Conservation (phyloP, 2,329 filamentous ascomycete genomes). For the Beauveria brongniartii region DNA sequence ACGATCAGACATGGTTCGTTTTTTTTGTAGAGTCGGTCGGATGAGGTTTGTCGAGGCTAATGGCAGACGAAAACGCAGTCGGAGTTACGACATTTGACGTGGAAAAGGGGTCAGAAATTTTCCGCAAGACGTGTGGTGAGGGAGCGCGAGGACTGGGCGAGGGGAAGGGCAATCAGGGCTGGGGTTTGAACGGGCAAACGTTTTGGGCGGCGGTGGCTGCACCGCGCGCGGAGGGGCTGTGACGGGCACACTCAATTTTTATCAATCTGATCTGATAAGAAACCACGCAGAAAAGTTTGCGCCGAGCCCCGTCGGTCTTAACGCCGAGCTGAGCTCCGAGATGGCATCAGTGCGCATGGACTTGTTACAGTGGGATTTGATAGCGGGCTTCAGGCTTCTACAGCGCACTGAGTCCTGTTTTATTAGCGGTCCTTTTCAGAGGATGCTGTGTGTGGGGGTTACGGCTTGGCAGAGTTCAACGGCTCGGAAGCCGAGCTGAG, state of each 20-base stretch:
- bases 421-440: background rate
- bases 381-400: background rate
- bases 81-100: conserved; percentile 27
- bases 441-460: background rate
- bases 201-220: background rate
- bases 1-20: conserved; percentile 24
- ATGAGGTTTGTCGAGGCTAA: conserved; percentile 9
- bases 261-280: conserved; percentile 36
- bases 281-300: conserved; percentile 19
- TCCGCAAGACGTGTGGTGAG: background rate
- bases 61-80: conserved; percentile 17
- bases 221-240: conserved; percentile 17
- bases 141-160: background rate
- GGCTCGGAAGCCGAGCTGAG: conserved; percentile 4
- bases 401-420: background rate
- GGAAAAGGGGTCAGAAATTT: background rate
- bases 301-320: conserved; percentile 7
- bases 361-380: background rate
- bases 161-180: conserved; percentile 1
- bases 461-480: background rate
- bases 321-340: conserved; percentile 13
- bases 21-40: background rate
- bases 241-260: conserved; percentile 22
- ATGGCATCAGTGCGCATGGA: conserved; percentile 9
- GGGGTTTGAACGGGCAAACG: conserved; percentile 1